These are phyloP conservation scores for Dimocarpus longan DNA, from an alignment of 345 rosid species.

Conservation along the genomic window DNA sequence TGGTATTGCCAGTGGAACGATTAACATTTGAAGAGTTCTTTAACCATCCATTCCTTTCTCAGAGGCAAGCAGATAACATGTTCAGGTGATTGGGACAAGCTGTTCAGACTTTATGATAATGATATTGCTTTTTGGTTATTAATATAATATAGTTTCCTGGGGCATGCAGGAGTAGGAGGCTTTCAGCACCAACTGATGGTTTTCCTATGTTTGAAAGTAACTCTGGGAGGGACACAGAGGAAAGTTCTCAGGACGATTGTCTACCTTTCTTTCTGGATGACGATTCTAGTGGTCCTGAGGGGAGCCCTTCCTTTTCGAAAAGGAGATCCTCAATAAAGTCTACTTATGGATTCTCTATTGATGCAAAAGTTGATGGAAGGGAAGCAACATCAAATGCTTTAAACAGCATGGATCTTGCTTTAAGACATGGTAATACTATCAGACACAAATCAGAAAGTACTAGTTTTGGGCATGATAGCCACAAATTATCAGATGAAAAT, in stretches of 20 bases:
- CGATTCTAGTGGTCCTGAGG: conserved; percentile 73
- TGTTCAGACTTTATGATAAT: conserved; percentile 8
- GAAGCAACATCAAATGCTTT: conserved; percentile 45
- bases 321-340: conserved; percentile 49
- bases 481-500: conserved; percentile 45
- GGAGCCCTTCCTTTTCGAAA: conserved; percentile 67
- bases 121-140: conserved; percentile 21
- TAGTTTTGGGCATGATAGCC: conserved; percentile 42
- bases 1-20: conserved; percentile 75
- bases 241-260: conserved; percentile 76
- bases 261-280: conserved; percentile 86
- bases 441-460: conserved; percentile 40
- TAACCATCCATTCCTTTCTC: conserved; percentile 79
- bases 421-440: conserved; percentile 40
- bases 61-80: conserved; percentile 47
- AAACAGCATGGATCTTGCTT: conserved; percentile 39
- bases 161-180: conserved; percentile 50
- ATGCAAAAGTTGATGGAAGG: conserved; percentile 47
- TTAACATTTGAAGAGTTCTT: conserved; percentile 95
- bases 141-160: conserved; percentile 29
- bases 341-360: conserved; percentile 53
- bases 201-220: conserved; percentile 54
- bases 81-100: conserved; percentile 51
- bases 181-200: conserved; percentile 44
- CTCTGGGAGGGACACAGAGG: conserved; percentile 53